Conservation (phyloP, 371 early-diverging fungal genomes). For the Mucor ambiguus region DNA sequence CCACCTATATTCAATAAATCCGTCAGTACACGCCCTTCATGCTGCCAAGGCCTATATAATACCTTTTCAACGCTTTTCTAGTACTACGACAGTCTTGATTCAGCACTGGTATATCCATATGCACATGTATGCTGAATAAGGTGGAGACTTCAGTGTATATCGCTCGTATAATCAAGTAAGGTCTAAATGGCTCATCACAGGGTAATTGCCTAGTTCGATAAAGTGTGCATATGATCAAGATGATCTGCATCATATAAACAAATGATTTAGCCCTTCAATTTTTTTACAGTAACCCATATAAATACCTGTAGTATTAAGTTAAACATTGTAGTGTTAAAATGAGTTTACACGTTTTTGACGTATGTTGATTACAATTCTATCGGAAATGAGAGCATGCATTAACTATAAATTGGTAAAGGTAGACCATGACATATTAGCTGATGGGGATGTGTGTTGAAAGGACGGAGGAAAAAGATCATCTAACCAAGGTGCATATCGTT, state of each 20-base stretch:
- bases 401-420: not conserved
- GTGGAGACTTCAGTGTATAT: not conserved
- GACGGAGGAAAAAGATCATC: not conserved
- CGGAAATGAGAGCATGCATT: not conserved
- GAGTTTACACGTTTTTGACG: not conserved
- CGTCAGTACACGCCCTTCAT: not conserved
- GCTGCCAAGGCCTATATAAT: not conserved
- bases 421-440: not conserved
- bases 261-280: not conserved
- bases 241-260: not conserved
- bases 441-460: not conserved
- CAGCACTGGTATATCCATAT: not conserved
- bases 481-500: not conserved
- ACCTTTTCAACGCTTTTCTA: not conserved
- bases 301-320: not conserved
- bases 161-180: not conserved
- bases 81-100: not conserved
- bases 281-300: not conserved
- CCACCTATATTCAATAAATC: not conserved
- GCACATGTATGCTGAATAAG: not conserved
- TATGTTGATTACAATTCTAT: not conserved
- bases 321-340: not conserved
- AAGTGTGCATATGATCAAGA: not conserved
- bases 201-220: not conserved
- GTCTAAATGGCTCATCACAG: not conserved